phyloP scores from a whole-genome alignment of 1,139 yeast genomes.

The Arxiozyma slooffiae region DNA sequence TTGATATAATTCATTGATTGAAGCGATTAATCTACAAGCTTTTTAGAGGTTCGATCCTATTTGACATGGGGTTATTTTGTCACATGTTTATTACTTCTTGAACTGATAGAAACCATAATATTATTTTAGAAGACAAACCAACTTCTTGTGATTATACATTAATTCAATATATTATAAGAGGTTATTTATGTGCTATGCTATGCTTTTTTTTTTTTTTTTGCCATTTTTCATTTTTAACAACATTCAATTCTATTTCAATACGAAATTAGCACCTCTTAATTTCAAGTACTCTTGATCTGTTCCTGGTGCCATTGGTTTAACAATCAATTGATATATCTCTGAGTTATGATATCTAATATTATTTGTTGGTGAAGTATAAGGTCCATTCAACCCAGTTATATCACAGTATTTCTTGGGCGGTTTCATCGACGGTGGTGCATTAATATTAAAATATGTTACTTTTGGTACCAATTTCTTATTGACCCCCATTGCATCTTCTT shows the following conservation, averaged over 20 bases:
- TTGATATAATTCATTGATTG: too few relatives aligned
- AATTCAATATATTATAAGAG: too few relatives aligned
- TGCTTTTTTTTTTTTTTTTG: too few relatives aligned
- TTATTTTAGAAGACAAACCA: too few relatives aligned
- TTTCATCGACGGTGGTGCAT: slow-evolving; percentile 79
- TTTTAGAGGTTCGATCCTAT: too few relatives aligned
- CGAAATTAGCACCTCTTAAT: slow-evolving; percentile 79
- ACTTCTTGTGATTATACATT: too few relatives aligned
- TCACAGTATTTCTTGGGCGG: slow-evolving; percentile 87
- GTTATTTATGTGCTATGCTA: too few relatives aligned
- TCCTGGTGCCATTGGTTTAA: slow-evolving; percentile 76
- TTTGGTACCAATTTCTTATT: slow-evolving; percentile 10
- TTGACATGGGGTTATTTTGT: too few relatives aligned
- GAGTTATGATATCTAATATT: slow-evolving; percentile 72
- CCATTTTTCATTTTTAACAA: background rate
- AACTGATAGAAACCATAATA: too few relatives aligned
- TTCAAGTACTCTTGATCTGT: slow-evolving; percentile 89
- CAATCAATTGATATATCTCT: slow-evolving; percentile 72
- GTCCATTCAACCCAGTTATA: slow-evolving; percentile 78
- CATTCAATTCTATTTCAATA: slow-evolving; percentile 43
- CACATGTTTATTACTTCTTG: too few relatives aligned
- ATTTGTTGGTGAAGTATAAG: slow-evolving; percentile 66
- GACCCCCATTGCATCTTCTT: slow-evolving; percentile 6
- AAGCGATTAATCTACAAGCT: too few relatives aligned
- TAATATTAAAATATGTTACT: slow-evolving; percentile 52